Evolutionary conservation across 164 flowering plant species (phyloP).

Genomic region (Malania oleifera): DNA sequence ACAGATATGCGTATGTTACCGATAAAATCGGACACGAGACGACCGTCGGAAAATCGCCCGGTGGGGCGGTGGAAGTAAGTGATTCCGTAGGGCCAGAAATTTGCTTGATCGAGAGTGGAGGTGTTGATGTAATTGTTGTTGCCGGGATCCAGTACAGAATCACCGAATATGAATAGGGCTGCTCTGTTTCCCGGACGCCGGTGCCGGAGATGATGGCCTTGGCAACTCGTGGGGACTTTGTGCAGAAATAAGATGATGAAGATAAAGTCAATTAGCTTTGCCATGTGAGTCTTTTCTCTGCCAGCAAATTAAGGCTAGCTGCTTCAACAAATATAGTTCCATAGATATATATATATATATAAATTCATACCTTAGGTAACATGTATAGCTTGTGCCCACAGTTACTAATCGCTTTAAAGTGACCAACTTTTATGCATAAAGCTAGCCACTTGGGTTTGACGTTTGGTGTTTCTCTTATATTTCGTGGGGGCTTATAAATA

Average conservation of each 20-base stretch:
- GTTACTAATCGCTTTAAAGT: too few species aligned
- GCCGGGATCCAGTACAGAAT: constrained; percentile 38
- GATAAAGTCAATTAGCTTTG: constrained; percentile 11
- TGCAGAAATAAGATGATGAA: constrained; percentile 8
- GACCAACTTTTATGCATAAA: too few species aligned
- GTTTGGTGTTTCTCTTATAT: too few species aligned
- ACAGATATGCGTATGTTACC: constrained; percentile 17
- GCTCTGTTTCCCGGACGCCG: constrained; percentile 4
- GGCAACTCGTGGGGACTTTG: constrained; percentile 1
- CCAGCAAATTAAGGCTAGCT: too few species aligned
- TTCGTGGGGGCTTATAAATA: too few species aligned
- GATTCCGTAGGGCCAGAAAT: constrained; percentile 42
- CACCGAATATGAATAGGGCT: constrained; percentile 43
- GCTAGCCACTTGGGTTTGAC: too few species aligned
- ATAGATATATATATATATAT: too few species aligned
- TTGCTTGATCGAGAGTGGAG: constrained; percentile 31
- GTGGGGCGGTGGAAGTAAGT: constrained; percentile 33
- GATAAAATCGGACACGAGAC: constrained; percentile 41
- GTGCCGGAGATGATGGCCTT: background rate
- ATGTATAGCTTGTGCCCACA: too few species aligned
- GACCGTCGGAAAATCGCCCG: constrained; percentile 47
- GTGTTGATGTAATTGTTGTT: constrained; percentile 46
- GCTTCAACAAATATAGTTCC: too few species aligned
- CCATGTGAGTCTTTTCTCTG: constrained; percentile 5
- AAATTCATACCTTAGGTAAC: too few species aligned